Conservation (phyloP, 768 basidiomycete genomes). For the Mycena galopus region DNA sequence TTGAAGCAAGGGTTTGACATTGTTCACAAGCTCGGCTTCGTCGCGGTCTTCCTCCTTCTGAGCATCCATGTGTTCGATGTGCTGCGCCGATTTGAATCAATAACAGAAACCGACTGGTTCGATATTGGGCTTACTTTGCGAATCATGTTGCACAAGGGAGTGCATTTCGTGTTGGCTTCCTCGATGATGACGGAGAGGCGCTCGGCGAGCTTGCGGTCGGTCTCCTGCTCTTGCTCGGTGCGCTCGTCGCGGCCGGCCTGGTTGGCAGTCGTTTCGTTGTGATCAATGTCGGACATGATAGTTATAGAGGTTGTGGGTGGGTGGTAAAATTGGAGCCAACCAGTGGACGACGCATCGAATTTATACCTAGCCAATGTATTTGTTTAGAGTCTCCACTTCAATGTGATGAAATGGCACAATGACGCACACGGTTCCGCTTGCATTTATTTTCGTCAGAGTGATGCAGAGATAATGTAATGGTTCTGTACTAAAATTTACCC, state of each 20-base stretch:
- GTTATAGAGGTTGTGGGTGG: neutral
- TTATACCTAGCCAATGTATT: neutral
- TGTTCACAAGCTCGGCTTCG: neutral
- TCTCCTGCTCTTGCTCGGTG: neutral
- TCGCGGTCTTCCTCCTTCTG: neutral
- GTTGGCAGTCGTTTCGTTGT: neutral
- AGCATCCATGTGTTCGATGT: conserved; percentile 47
- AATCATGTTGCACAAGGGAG: conserved; percentile 51
- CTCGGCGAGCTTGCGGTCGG: neutral
- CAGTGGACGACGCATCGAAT: neutral
- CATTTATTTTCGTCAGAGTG: neutral
- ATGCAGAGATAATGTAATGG: neutral
- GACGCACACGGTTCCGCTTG: neutral
- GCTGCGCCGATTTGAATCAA: conserved; percentile 32
- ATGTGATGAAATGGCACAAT: neutral
- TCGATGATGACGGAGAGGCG: conserved; percentile 44
- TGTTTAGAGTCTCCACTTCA: neutral
- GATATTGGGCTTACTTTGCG: conserved; percentile 44
- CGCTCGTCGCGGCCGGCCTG: neutral
- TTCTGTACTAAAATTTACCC: neutral
- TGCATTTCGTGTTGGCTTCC: conserved; percentile 37
- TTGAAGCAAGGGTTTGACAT: neutral
- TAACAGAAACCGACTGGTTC: too few relatives aligned
- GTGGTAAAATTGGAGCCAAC: neutral
- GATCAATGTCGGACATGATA: neutral